These are phyloP conservation scores for Claviceps sorghi DNA, from an alignment of 2,329 filamentous ascomycete species.

Conservation along the genomic window DNA sequence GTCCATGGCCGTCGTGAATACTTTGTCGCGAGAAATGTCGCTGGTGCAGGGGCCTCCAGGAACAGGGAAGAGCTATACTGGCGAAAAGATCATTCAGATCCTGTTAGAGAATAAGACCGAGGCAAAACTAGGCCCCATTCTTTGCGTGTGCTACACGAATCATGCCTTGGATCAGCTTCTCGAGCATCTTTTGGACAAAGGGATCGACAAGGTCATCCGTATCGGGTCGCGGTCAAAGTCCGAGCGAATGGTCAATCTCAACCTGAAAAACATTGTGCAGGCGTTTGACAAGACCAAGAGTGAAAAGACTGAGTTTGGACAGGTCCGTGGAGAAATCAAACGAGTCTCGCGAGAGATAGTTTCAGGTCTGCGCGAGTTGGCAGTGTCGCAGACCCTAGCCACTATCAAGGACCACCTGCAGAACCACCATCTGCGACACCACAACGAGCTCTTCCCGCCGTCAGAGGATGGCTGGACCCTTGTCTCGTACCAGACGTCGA, in stretches of 20 bases:
- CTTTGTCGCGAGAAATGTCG: conserved; percentile 36
- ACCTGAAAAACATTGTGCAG: conserved; percentile 27
- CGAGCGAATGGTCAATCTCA: conserved; percentile 32
- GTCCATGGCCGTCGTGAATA: conserved; percentile 34
- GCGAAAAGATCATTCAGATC: conserved; percentile 42
- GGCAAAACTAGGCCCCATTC: conserved; percentile 33
- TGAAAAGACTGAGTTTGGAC: conserved; percentile 20
- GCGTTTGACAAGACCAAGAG: conserved; percentile 21
- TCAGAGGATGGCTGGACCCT: not conserved
- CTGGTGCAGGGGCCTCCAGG: conserved; percentile 58
- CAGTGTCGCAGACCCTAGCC: not conserved
- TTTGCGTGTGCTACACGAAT: conserved; percentile 35
- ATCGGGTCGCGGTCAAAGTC: conserved; percentile 47
- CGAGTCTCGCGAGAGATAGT: not conserved
- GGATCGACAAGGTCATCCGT: conserved; percentile 38
- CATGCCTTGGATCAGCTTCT: conserved; percentile 42
- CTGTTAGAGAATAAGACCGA: conserved; percentile 29
- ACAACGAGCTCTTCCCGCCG: not conserved
- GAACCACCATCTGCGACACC: not conserved
- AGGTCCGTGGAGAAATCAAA: not conserved
- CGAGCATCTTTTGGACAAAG: conserved; percentile 38
- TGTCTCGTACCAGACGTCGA: not conserved
- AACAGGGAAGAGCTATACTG: conserved; percentile 52
- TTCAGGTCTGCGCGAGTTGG: not conserved
- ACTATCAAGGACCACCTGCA: not conserved